Percentiles rank a stretch among this genome's conserved stretches.
Conservation (phyloP, 352 stramenopile genomes). For the Globisporangium spinosum region DNA sequence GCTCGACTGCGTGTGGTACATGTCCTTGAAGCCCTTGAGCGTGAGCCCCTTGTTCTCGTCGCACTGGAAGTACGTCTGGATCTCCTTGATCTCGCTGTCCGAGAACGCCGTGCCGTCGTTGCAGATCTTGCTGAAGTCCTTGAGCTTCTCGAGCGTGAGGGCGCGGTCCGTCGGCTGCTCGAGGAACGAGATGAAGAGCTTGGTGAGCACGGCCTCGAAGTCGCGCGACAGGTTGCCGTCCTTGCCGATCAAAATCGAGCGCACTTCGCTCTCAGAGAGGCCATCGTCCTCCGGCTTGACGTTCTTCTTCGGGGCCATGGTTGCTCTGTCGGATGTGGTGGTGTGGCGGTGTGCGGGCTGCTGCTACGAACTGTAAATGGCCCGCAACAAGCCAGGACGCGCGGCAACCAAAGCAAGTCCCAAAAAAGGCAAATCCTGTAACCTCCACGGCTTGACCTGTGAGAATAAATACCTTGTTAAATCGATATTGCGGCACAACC, state of each 20-base stretch:
- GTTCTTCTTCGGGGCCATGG: constrained; percentile 60
- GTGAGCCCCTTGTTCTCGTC: constrained; percentile 89
- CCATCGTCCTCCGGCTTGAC: constrained; percentile 38
- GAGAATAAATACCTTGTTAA: background rate
- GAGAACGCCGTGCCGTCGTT: constrained; percentile 88
- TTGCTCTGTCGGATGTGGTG: background rate
- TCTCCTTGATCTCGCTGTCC: constrained; percentile 88
- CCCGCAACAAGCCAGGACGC: constrained; percentile 5
- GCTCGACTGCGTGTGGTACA: constrained; percentile 90
- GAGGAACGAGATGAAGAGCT: constrained; percentile 84
- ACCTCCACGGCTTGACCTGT: constrained; percentile 1
- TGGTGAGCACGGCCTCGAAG: constrained; percentile 83
- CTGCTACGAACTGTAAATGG: constrained; percentile 15
- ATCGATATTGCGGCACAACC: background rate
- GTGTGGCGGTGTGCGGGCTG: background rate
- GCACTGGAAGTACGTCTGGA: constrained; percentile 90
- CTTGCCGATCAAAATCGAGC: constrained; percentile 77
- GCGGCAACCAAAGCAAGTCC: constrained; percentile 2
- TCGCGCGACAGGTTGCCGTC: constrained; percentile 80
- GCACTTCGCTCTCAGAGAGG: constrained; percentile 81
- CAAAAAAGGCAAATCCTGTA: constrained; percentile 7
- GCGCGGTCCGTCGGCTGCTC: constrained; percentile 76
- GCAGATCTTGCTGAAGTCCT: constrained; percentile 87
- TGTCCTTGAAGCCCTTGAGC: constrained; percentile 88
- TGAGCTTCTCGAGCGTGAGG: constrained; percentile 82